Evolutionary conservation across 495 filamentous ascomycete species (phyloP).

Genomic region (Penicillium angulare): DNA sequence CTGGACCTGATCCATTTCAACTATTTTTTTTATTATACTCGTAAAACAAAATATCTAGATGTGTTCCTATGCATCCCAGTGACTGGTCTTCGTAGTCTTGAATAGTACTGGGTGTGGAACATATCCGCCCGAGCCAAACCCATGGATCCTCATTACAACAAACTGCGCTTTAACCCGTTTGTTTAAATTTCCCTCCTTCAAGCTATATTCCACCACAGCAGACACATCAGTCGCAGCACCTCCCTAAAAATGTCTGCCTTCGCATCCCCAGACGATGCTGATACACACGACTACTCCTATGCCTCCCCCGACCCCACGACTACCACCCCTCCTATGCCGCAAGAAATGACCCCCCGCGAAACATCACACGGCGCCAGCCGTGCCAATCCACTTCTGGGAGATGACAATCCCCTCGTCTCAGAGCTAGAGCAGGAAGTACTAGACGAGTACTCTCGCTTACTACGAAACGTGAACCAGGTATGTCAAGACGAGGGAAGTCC

Average conservation of each 20-base stretch:
- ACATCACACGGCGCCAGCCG: conserved; percentile 11
- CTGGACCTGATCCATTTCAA: background rate
- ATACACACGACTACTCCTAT: conserved; percentile 20
- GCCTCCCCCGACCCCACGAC: conserved; percentile 20
- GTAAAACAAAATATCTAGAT: too few relatives aligned
- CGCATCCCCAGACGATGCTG: conserved; percentile 17
- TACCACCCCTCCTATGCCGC: conserved; percentile 22
- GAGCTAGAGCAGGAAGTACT: conserved; percentile 91
- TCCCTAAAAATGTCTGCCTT: conserved; percentile 27
- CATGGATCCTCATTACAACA: background rate
- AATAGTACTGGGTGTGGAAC: too few relatives aligned
- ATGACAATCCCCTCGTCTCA: conserved; percentile 45
- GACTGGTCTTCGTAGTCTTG: too few relatives aligned
- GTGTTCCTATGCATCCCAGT: too few relatives aligned
- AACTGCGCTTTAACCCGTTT: background rate
- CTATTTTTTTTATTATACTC: too few relatives aligned
- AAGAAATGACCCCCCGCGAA: conserved; percentile 17
- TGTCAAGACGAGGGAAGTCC: background rate
- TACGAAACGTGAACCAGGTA: conserved; percentile 86
- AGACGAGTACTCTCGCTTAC: conserved; percentile 84
- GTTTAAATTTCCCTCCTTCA: background rate
- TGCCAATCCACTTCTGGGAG: conserved; percentile 41
- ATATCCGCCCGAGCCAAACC: background rate
- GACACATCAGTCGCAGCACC: too few relatives aligned
- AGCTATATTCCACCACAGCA: too few relatives aligned